Conservation (phyloP, 148 eudicot species). For the Vaccinium myrtillus region DNA sequence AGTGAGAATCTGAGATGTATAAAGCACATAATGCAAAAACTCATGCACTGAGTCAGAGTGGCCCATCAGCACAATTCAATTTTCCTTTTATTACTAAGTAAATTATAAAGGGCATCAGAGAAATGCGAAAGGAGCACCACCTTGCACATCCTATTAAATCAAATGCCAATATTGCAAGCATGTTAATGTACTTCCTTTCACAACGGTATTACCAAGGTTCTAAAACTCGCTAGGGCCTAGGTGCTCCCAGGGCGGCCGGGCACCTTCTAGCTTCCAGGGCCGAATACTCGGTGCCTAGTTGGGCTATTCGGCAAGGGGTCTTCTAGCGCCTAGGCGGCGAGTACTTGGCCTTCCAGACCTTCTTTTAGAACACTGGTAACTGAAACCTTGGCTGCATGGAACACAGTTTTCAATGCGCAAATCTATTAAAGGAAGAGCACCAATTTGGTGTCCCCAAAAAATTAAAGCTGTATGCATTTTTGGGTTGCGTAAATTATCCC, state of each 20-base stretch:
- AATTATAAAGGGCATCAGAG: background rate
- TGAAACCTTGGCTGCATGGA: background rate
- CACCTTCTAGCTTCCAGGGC: too few species aligned
- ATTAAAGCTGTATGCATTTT: too few species aligned
- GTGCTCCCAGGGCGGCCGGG: too few species aligned
- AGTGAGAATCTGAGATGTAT: background rate
- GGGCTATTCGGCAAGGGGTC: too few species aligned
- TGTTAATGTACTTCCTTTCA: too few species aligned
- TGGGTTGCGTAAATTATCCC: too few species aligned
- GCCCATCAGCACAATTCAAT: background rate
- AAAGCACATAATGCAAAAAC: background rate
- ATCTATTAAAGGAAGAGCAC: too few species aligned
- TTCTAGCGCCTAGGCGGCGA: too few species aligned
- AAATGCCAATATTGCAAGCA: background rate
- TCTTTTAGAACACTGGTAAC: background rate
- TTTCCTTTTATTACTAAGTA: background rate
- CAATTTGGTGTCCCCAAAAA: too few species aligned
- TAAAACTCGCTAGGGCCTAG: too few species aligned
- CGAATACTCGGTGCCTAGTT: too few species aligned
- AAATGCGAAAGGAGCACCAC: background rate
- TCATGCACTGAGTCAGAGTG: background rate
- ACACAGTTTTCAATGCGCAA: background rate
- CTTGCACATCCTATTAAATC: background rate
- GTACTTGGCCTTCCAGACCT: too few species aligned
- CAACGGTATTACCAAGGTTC: background rate